Base-by-base conservation (phyloP, 176 grass and related monocot species). In the Oryza rufipogon region DNA sequence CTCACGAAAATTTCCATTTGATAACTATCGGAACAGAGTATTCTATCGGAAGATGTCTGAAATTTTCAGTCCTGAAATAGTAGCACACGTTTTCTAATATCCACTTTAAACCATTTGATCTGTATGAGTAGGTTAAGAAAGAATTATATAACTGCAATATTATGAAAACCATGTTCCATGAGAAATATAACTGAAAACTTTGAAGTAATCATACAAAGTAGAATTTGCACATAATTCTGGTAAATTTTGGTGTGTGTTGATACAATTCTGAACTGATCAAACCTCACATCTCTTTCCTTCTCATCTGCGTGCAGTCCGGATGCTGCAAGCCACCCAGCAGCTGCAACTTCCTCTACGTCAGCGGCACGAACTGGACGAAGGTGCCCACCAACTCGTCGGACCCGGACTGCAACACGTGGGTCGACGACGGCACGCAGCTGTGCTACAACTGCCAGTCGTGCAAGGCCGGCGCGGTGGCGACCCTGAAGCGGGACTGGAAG, bases 381-480 rank as follows among this genome's bases (percentile, higher is more conserved):
- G 23, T 23, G 23, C 23, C 23, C 23, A 23, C 23, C 23, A 23
- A 23, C 23, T 23, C 23, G 23, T 23, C 17, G 78, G 86, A 97
- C 33, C 9, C 91, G 6, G 94, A 97, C 87, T 97, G 94, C 87
- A 0, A 0, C 0, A 2, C 79, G 11, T 97, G 94, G 94, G 52
- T 0, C 81, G 94, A 84, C 65, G 12, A 81, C 48, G 48, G 46
- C n/a, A n/a, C 38, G 5, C 12, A 17, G 10, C 87, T 97, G 61
- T 97, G 94, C 82, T 97, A 97, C 47, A 7, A 4, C 81, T 97
- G 94, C 71, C 56, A 97, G 60, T 91, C 94, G 4, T 97, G 94
- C 89, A 94, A 97, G 89, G 94, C 91, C 36, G 91, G 94, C 33
- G 85, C 90, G 42, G 83, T 97, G 46, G 91, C 86, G 11, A 97